Base-by-base conservation (phyloP, 305 asterid species). In the Vinca major region DNA sequence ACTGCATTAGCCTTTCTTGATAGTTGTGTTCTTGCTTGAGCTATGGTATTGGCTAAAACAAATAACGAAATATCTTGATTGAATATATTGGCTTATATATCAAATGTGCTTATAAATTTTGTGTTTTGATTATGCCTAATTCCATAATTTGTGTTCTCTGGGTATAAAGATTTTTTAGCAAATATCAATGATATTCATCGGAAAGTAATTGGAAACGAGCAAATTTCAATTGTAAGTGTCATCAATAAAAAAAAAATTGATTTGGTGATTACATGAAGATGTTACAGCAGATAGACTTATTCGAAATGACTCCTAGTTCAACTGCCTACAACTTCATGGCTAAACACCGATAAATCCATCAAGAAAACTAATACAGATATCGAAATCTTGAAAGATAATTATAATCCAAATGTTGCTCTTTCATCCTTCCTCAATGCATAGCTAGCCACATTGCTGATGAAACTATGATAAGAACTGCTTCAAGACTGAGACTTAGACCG, bases 391-490 rank as follows among this genome's bases (percentile, higher is more conserved):
- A 57, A 58, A 58, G 7, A 56, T 11, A 41, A 41, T 7, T 66
- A 53, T 70, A 48, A 11, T 51, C 55, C 62, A 20, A 71, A 73
- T 43, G 63, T 39, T n/a, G 10, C 4, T 55, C 14, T 8, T 5
- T 45, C 4, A 20, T 39, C 10, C 72, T 7, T 45, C 40, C 37
- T 80, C 84, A 82, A 57, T 65, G 45, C 39, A 55, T 68, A 40
- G 80, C 75, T 26, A 79, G 82, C 75, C 60, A 67, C 55, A 75
- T 33, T 40, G 60, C 50, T 64, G 81, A 72, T 10, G 78, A 50
- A 57, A 60, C 71, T 70, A 75, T 71, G 50, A 78, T 44, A 4
- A 62, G 63, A n/a, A 75, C 67, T 41, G 65, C 41, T 26, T 63
- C 75, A 5, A 71, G 71, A 47, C 83, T 77, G 21, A 41, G 52